Evolutionary conservation across 2,329 filamentous ascomycete genomes (phyloP).

Genomic region (Akanthomyces uredinophilus): DNA sequence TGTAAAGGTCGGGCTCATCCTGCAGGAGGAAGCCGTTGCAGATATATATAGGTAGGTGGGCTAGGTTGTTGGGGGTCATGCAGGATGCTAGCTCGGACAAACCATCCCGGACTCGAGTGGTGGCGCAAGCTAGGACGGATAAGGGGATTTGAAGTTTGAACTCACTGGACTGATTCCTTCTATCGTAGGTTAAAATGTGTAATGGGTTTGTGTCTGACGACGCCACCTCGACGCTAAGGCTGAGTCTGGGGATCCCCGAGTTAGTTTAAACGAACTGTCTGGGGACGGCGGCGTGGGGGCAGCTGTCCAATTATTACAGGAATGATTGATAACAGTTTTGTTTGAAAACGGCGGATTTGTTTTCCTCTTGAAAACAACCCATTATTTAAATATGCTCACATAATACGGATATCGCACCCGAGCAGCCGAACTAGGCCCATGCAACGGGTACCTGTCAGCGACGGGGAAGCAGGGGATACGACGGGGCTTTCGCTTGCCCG

Average conservation of each 20-base stretch:
- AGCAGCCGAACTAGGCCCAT: neutral
- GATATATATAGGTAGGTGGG: neutral
- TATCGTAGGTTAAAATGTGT: neutral
- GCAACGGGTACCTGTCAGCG: neutral
- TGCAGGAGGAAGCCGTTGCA: neutral
- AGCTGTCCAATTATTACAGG: no score
- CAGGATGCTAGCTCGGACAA: neutral
- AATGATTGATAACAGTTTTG: neutral
- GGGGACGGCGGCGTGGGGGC: neutral
- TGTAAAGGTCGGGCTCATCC: no score
- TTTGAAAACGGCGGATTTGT: neutral
- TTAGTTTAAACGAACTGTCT: neutral
- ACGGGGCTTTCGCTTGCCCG: neutral
- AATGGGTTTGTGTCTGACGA: neutral
- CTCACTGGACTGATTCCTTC: neutral
- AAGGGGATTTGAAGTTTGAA: no score
- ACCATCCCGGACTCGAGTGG: neutral
- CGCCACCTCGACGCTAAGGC: neutral
- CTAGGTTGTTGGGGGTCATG: neutral
- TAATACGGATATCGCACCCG: neutral
- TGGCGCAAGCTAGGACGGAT: no score
- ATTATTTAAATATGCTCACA: neutral
- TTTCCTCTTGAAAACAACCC: neutral
- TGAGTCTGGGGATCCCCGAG: neutral
- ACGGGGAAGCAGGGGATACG: neutral